A percentile compares a stretch with the other conserved stretches of the same genome.
Conservation (phyloP, 495 filamentous ascomycete species). For the Trichoderma orchidacearum region DNA sequence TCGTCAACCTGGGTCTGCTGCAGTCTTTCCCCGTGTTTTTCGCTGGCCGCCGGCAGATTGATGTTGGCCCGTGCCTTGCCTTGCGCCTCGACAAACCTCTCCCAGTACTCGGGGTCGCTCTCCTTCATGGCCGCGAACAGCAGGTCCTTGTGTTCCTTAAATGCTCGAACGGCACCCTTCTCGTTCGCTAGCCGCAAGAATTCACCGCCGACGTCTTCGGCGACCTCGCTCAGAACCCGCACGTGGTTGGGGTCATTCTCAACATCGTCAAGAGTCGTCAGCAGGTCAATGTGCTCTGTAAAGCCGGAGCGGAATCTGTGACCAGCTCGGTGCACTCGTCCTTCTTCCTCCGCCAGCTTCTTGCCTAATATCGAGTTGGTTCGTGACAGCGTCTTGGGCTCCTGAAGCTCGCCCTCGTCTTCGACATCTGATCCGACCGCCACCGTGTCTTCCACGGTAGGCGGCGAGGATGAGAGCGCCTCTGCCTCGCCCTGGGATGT, state of each 20-base stretch:
- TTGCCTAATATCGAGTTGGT: constrained; percentile 68
- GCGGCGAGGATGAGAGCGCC: constrained; percentile 29
- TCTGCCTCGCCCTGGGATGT: constrained; percentile 7
- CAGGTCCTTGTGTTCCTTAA: constrained; percentile 40
- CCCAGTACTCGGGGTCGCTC: constrained; percentile 47
- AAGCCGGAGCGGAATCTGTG: constrained; percentile 59
- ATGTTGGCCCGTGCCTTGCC: constrained; percentile 50
- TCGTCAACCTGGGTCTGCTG: constrained; percentile 10
- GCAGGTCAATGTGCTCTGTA: constrained; percentile 27
- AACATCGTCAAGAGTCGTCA: constrained; percentile 28
- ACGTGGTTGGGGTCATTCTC: constrained; percentile 42
- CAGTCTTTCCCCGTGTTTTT: constrained; percentile 7
- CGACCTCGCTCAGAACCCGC: constrained; percentile 39
- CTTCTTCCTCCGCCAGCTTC: constrained; percentile 78
- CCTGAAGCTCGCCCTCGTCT: constrained; percentile 20
- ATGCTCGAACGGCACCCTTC: constrained; percentile 41
- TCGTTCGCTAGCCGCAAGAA: constrained; percentile 33
- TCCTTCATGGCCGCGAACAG: constrained; percentile 35
- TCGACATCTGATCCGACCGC: constrained; percentile 23
- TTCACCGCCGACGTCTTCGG: constrained; percentile 52
- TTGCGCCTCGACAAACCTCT: constrained; percentile 51
- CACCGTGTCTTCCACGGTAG: constrained; percentile 12
- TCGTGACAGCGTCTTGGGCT: constrained; percentile 39
- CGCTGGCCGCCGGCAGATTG: constrained; percentile 7
- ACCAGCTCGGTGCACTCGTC: constrained; percentile 69